Evolutionary conservation across 2,329 filamentous ascomycete species (phyloP), one percentile per base, ranked within the genome.

Genomic region (Fonsecaea multimorphosa): DNA sequence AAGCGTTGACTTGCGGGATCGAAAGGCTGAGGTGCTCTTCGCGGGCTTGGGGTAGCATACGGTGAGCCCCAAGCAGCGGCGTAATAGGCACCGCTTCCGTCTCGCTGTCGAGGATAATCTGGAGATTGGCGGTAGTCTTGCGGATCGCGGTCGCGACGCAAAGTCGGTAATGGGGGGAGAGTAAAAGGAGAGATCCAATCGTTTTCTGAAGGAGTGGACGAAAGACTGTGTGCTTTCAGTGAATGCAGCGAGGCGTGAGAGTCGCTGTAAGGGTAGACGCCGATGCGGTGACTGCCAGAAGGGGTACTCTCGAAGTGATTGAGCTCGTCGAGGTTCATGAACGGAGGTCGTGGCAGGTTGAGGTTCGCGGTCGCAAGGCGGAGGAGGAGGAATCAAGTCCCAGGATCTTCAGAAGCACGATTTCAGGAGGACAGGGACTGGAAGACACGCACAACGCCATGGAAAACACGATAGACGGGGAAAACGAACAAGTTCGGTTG

Each of bases 61-160:
- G 93, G 93, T 61, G 93, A 97, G 63, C 93, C 93, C 93, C 93
- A 97, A 76, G 90, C 93, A 56, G 92, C 90, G 54, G 92, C 95
- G 74, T 86, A 86, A 75, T 85, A 86, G 54, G 82, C 76, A 69
- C 80, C 82, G 65, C 81, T 83, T 68, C 83, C 82, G 52, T 79
- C 79, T 70, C 76, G 75, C 54, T 74, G 76, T 69, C 79, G 78
- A 34, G 59, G 38, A 53, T 61, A 57, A 31, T 72, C 68, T n/a
- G 70, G 71, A 4, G 71, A 71, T 56, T 54, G 57, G 29, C 60
- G 38, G 19, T 57, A 46, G 14, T 65, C 60, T 22, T 44, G 52
- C 24, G 66, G 70, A 62, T 59, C 56, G 34, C 70, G 69, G 40
- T 63, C 62, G 32, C 70, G 69, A 16, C 58, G 67, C 11, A 71